phyloP scores from a whole-genome alignment of 1,139 yeast species.

The Saccharomyces hybrid region DNA sequence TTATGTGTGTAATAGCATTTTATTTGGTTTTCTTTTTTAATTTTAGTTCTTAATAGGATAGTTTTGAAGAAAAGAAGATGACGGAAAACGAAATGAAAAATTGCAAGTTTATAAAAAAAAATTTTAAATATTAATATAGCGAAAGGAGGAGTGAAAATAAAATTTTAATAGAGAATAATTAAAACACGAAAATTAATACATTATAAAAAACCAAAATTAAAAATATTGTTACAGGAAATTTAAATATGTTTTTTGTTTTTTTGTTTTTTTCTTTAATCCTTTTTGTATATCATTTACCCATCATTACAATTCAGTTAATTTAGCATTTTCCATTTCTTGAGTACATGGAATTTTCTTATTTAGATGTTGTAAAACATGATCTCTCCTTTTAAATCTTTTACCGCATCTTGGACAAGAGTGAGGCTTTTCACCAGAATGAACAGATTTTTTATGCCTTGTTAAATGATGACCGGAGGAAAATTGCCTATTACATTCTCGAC shows the following conservation, averaged over 20 bases:
- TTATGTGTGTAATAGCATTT: background rate
- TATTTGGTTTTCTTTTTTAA: background rate
- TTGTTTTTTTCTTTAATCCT: background rate
- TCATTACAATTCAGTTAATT: constrained; percentile 8
- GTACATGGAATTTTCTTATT: constrained; percentile 29
- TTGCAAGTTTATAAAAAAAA: background rate
- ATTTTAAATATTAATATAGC: background rate
- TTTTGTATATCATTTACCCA: constrained; percentile 8
- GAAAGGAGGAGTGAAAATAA: background rate
- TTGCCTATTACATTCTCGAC: constrained; percentile 24
- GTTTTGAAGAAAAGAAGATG: too few species aligned
- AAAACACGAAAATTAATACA: background rate
- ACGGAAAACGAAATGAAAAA: too few species aligned
- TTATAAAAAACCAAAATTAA: background rate
- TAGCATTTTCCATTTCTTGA: constrained; percentile 11
- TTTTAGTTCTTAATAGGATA: too few species aligned
- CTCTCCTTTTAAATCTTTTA: constrained; percentile 29
- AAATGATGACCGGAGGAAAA: constrained; percentile 30
- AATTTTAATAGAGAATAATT: background rate
- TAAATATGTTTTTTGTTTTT: background rate
- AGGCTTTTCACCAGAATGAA: constrained; percentile 29
- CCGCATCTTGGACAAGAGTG: constrained; percentile 30
- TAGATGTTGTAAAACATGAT: constrained; percentile 30
- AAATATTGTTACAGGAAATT: background rate
- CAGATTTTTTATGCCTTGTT: constrained; percentile 30